Base-by-base conservation (phyloP, 139 green algal genomes). In the Volvox reticuliferus region DNA sequence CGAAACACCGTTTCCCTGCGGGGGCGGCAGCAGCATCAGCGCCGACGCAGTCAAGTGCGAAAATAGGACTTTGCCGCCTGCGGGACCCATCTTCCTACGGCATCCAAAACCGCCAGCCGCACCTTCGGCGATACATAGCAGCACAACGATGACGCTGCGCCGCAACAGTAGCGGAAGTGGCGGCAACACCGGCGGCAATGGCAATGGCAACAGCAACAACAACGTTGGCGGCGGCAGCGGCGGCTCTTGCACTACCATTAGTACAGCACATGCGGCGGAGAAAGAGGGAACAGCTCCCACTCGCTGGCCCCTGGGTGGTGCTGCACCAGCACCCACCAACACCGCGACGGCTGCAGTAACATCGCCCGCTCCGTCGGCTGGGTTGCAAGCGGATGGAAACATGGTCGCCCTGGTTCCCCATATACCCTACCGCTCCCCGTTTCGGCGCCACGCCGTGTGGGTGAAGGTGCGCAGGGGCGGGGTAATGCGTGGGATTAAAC, bases 381-480 rank as follows among this genome's bases (percentile, higher is more conserved):
- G 44, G 44, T 55, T 9, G 44, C 44, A 55, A 55, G 44, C 44
- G 44, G 44, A 55, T 55, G 44, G 44, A 5, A 55, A 5, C 5
- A 55, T 55, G 9, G 44, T 9, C 5, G 44, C 44, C 9, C 44
- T 9, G 44, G 44, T 55, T 55, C 44, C 44, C 9, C 44, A 9
- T 55, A 55, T 55, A 55, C 3, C 76, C 32, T 82, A 85, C 79
- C 36, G 79, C 79, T 85, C 79, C 21, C 37, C 44, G 1, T 19
- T 68, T 21, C 79, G 20, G 79, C 79, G 79, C 26, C 79, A 28
- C 20, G 30, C 44, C 19, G 79, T 85, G 21, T 24, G 36, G 20
- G 22, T 85, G 37, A 85, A 85, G 79, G 79, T 85, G 37, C n/a
- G n/a, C n/a, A 36, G 77, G 44, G 44, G 44, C 44, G 44, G 5